Evolutionary conservation across 2,329 filamentous ascomycete species (phyloP), one percentile per base, ranked within the genome.

Genomic region (Salinomyces thailandicus): DNA sequence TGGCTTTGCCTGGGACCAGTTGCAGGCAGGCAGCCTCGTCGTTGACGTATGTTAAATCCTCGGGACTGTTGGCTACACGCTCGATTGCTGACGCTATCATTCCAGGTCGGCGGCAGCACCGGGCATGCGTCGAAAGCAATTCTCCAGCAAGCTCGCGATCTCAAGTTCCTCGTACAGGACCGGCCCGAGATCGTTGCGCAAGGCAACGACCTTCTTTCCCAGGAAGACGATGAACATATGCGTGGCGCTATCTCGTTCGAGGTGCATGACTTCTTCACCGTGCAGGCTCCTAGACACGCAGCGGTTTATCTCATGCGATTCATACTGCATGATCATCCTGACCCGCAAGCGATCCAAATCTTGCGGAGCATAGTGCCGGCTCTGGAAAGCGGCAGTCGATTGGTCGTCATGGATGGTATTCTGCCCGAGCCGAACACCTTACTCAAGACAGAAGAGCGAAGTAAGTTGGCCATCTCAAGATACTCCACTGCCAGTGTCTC

Each of bases 111-210:
- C 31, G 31, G 31, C 17, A 20, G 17, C 4, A 8, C 5, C n/a
- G 31, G 31, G 7, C 31, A 33, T 22, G 31, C 14, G 4, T 19
- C 16, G 9, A 6, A 14, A 9, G 11, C 9, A 4, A 12, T 33
- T 5, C 17, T 18, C 16, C n/a, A 33, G 18, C n/a, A 33, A 16
- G 19, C 22, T 22, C 7, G 17, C 9, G 5, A 33, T 6, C 18
- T 33, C 5, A 12, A 16, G n/a, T 33, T 67, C 38, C 54, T 56
- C 5, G 63, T 71, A 1, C 61, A 71, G 40, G 67, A 71, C 42
- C 55, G 68, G 11, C 39, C 39, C 3, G 39, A 42, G 32, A 34
- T 33, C 4, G 35, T 45, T 31, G 37, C 37, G 15, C 37, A 36
- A 11, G 39, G 33, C 3, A 29, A 34, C 26, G 31, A 37, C n/a